Base-by-base conservation (phyloP, 2,329 filamentous ascomycete genomes). In the Fusarium sp. region DNA sequence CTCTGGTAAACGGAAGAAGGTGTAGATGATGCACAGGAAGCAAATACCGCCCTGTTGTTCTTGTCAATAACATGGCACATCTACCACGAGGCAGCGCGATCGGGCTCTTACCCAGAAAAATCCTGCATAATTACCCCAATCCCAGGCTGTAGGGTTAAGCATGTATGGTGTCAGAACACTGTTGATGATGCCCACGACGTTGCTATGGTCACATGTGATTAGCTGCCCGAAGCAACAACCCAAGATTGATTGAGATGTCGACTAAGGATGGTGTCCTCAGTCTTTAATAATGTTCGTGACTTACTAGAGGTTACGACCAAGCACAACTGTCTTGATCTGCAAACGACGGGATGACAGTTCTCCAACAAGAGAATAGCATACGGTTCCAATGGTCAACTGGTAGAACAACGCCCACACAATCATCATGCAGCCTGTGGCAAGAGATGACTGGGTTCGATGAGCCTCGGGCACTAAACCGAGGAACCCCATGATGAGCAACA, bases 271-370 rank as follows among this genome's bases (percentile, higher is more conserved):
- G 15, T 27, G 17, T 29, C 35, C 42, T 35, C 39, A 37, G 20
- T n/a, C 17, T 41, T 23, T 25, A 10, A n/a, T 31, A 36, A 42
- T 25, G 36, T n/a, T n/a, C 25, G 51, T 29, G 23, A 80, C 84
- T 78, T 77, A 87, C 84, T 91, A 92, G 43, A 93, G 81, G 71
- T 93, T 92, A 55, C 94, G 90, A 3, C 91, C 93, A 4, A 97
- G 85, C 2, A 96, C 94, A 21, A 97, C 91, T 1, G 94, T 97
- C 83, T 97, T 97, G 82, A 96, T 94, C 75, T 94, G 91, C 33
- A 97, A 84, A 3, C 94, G 87, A 15, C 92, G 88, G 1, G 93
- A 93, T 0, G 93, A 94, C 21, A 97, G 80, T 77, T 97, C 94
- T 2, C 91, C 88, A 6, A 97, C 94, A 13, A 97, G 86, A 0